phyloP scores from a whole-genome alignment of 306 rosid genomes.

The apple (Malus domestica) region DNA sequence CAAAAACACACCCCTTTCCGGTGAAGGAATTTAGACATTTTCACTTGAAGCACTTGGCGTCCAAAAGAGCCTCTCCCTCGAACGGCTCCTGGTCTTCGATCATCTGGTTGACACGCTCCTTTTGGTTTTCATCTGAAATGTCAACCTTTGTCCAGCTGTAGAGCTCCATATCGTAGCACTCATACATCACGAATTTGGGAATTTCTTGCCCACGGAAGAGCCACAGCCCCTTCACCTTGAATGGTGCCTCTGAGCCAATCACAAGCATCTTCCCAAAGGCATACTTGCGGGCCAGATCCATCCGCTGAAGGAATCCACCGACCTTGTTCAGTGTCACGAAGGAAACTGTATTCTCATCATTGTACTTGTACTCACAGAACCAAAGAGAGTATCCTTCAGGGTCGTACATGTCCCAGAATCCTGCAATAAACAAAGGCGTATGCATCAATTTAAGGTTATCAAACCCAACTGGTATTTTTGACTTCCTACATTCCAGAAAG shows the following conservation, averaged over 20 bases:
- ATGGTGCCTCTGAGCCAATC: conserved; percentile 67
- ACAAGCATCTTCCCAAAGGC: conserved; percentile 91
- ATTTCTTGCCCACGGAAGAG: conserved; percentile 84
- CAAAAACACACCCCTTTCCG: conserved; percentile 11
- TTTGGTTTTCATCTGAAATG: conserved; percentile 58
- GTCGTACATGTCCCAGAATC: conserved; percentile 95
- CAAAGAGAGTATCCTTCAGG: conserved; percentile 91
- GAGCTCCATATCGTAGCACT: conserved; percentile 94
- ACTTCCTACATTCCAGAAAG: background rate
- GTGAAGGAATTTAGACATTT: background rate
- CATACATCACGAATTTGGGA: conserved; percentile 63
- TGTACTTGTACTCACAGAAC: conserved; percentile 92
- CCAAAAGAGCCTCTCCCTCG: conserved; percentile 73
- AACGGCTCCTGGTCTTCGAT: conserved; percentile 79
- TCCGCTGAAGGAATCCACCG: conserved; percentile 78
- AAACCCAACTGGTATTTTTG: background rate
- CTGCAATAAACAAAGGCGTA: conserved; percentile 21
- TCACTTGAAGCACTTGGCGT: conserved; percentile 87
- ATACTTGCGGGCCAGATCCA: conserved; percentile 84
- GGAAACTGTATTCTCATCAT: conserved; percentile 74
- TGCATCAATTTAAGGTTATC: background rate
- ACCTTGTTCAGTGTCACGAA: conserved; percentile 83
- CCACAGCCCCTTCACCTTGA: conserved; percentile 89
- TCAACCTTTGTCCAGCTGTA: conserved; percentile 80
- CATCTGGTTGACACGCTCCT: conserved; percentile 76